phyloP scores from a whole-genome alignment of 2,329 filamentous ascomycete genomes.

The Salinomyces thailandicus region DNA sequence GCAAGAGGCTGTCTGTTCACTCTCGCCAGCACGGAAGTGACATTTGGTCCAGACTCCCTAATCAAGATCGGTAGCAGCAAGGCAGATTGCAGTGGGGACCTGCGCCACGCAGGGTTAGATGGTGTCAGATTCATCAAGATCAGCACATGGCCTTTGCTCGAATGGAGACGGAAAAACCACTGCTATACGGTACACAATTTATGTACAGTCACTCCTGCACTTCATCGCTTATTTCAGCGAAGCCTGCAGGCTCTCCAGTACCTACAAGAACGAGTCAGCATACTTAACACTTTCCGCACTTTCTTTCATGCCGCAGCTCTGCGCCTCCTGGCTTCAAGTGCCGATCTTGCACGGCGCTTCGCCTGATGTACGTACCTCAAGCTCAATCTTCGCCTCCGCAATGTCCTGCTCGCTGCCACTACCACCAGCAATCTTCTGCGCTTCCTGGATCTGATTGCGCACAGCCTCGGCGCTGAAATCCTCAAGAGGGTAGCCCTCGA shows the following conservation, averaged over 20 bases:
- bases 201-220: slow-evolving; percentile 13
- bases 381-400: slow-evolving; percentile 97
- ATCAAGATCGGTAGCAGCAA: too few relatives aligned
- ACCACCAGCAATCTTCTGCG: slow-evolving; percentile 86
- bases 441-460: slow-evolving; percentile 80
- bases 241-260: slow-evolving; percentile 73
- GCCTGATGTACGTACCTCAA: slow-evolving; percentile 83
- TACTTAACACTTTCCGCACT: neutral
- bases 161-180: too few relatives aligned
- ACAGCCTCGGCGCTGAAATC: slow-evolving; percentile 90
- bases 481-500: slow-evolving; percentile 88
- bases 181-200: slow-evolving; percentile 13
- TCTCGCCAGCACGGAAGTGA: too few relatives aligned
- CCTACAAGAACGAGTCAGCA: slow-evolving; percentile 36
- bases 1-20: too few relatives aligned
- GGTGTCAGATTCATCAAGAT: too few relatives aligned
- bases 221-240: slow-evolving; percentile 59
- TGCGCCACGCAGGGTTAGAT: too few relatives aligned
- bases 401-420: slow-evolving; percentile 92
- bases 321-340: too few relatives aligned
- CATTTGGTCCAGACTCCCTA: too few relatives aligned
- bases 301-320: too few relatives aligned
- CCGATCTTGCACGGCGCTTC: too few relatives aligned
- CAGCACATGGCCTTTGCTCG: too few relatives aligned
- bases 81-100: too few relatives aligned